Conservation (phyloP, 306 rosid genomes). For the Vigna radiata region DNA sequence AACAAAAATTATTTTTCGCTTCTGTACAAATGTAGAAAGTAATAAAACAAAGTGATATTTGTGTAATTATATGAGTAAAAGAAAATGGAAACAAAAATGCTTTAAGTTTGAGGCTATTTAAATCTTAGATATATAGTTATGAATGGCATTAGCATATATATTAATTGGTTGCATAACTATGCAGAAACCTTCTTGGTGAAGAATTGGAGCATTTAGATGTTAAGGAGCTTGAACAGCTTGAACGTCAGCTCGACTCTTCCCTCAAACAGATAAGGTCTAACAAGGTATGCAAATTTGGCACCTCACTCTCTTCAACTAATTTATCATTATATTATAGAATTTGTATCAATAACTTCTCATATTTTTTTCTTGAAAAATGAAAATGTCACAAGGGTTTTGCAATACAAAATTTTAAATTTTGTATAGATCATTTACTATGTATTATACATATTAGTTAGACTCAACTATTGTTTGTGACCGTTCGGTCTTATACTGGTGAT, state of each 20-base stretch:
- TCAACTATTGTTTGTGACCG: no score
- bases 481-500: no score
- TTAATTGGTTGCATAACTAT: neutral
- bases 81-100: neutral
- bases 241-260: slow-evolving; percentile 65
- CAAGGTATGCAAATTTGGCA: slow-evolving; percentile 60
- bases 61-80: neutral
- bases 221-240: slow-evolving; percentile 72
- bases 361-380: neutral
- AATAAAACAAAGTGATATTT: neutral
- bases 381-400: neutral
- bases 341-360: neutral
- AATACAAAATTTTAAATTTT: neutral
- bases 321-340: neutral
- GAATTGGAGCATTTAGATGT: slow-evolving; percentile 63
- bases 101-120: neutral
- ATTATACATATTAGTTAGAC: no score
- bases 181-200: slow-evolving; percentile 77
- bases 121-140: neutral
- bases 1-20: no score
- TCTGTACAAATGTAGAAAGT: no score
- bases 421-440: no score
- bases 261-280: slow-evolving; percentile 67
- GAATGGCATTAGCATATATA: neutral
- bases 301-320: neutral